Evolutionary conservation across 1,284 basidiomycete genomes (phyloP).

Genomic region (Paramarasmius palmivorus): DNA sequence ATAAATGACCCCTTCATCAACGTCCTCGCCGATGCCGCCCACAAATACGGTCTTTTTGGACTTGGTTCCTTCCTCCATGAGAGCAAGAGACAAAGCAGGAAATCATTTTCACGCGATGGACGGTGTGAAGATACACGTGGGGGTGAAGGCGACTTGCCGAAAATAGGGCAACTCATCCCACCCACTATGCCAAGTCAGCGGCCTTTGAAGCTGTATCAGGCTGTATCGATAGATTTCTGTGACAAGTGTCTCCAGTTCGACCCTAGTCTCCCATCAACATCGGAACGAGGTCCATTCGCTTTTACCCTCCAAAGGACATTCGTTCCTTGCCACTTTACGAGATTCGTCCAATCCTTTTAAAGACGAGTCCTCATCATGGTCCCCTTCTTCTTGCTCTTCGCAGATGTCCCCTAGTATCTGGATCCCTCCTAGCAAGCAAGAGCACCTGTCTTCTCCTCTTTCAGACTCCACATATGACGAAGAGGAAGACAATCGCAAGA

Average conservation of each 20-base stretch:
- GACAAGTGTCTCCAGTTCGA: neutral
- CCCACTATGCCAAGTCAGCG: neutral
- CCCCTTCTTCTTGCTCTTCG: neutral
- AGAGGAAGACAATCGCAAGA: constrained; percentile 58
- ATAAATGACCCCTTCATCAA: constrained; percentile 67
- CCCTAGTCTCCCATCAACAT: neutral
- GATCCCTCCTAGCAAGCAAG: constrained; percentile 1
- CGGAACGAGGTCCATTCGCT: constrained; percentile 2
- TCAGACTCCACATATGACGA: constrained; percentile 58
- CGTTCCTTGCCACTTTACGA: constrained; percentile 4
- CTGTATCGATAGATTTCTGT: neutral
- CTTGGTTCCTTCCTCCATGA: constrained; percentile 80
- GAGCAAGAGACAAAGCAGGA: constrained; percentile 26
- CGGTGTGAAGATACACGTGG: constrained; percentile 30
- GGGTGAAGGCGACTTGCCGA: constrained; percentile 7
- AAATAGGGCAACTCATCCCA: neutral
- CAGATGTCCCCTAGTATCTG: constrained; percentile 10
- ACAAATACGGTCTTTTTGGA: constrained; percentile 80
- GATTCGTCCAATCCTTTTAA: neutral
- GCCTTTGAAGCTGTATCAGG: too few relatives aligned
- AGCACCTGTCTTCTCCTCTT: constrained; percentile 37
- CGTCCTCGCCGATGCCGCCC: constrained; percentile 74
- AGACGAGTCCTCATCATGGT: neutral
- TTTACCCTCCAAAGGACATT: constrained; percentile 1
- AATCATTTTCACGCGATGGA: constrained; percentile 37